Evolutionary conservation across 805 yeast genomes (phyloP).

Genomic region (Naumovozyma baii): DNA sequence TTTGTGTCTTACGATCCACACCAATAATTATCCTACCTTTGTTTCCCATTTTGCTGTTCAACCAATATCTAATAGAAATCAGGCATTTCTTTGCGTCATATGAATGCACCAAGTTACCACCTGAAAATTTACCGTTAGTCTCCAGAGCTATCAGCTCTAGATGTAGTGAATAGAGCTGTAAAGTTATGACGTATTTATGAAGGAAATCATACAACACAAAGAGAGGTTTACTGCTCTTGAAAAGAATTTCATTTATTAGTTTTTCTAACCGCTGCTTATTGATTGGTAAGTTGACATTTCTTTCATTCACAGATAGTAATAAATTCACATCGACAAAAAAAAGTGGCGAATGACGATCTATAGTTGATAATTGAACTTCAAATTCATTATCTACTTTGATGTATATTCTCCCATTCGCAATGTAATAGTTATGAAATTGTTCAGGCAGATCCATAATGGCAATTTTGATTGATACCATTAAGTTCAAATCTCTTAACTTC

Average conservation of each 20-base stretch:
- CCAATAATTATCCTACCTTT: conserved; percentile 25
- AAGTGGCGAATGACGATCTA: conserved; percentile 58
- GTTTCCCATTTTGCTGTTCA: conserved; percentile 24
- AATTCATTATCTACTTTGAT: conserved; percentile 57
- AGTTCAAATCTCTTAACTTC: conserved; percentile 59
- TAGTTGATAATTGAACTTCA: conserved; percentile 69
- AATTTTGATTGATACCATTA: conserved; percentile 62
- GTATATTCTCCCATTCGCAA: conserved; percentile 68
- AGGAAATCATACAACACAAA: conserved; percentile 24
- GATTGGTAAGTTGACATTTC: conserved; percentile 12
- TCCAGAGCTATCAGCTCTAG: conserved; percentile 22
- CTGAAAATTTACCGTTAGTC: conserved; percentile 25
- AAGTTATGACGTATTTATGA: conserved; percentile 27
- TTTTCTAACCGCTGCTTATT: conserved; percentile 25
- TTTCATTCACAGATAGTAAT: conserved; percentile 31
- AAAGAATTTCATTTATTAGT: conserved; percentile 25
- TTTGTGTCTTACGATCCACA: conserved; percentile 19
- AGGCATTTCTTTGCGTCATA: conserved; percentile 28
- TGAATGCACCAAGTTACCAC: conserved; percentile 26
- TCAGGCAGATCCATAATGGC: conserved; percentile 62
- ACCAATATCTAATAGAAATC: conserved; percentile 28
- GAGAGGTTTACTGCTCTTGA: conserved; percentile 23
- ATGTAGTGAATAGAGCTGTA: conserved; percentile 28
- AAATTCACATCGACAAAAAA: conserved; percentile 71
- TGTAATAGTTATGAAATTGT: conserved; percentile 50